phyloP scores from a whole-genome alignment of 768 basidiomycete genomes.

The Gautieria morchelliformis region DNA sequence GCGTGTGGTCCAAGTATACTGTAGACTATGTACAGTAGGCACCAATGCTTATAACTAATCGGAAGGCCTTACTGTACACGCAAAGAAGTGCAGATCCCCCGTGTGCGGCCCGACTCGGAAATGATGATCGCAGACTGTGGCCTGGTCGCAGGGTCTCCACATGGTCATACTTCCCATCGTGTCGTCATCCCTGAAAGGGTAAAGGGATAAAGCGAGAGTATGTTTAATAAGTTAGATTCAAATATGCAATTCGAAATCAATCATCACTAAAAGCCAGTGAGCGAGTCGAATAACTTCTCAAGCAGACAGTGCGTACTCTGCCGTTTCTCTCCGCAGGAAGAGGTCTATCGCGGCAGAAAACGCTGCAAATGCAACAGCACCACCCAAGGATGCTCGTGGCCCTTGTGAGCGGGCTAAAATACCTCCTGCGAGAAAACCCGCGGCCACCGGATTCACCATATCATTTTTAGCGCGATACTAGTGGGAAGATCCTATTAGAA shows the following conservation, averaged over 20 bases:
- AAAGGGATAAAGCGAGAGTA: not conserved
- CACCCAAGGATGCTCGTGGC: slow-evolving; percentile 76
- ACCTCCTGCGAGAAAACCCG: slow-evolving; percentile 84
- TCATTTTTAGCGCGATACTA: slow-evolving; percentile 97
- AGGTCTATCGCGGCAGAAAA: slow-evolving; percentile 89
- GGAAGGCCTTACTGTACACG: too few relatives aligned
- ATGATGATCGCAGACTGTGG: too few relatives aligned
- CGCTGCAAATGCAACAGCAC: slow-evolving; percentile 85
- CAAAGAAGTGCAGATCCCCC: too few relatives aligned
- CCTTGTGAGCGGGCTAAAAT: slow-evolving; percentile 83
- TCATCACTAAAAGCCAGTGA: not conserved
- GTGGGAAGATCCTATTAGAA: not conserved
- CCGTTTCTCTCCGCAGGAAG: slow-evolving; percentile 70
- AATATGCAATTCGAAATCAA: not conserved
- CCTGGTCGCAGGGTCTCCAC: too few relatives aligned
- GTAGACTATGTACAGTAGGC: too few relatives aligned
- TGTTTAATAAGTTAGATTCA: not conserved
- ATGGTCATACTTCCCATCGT: too few relatives aligned
- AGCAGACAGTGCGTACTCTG: slow-evolving; percentile 48
- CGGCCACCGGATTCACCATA: slow-evolving; percentile 80
- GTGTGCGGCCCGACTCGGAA: too few relatives aligned
- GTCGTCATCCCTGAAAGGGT: too few relatives aligned
- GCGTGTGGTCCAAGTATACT: too few relatives aligned
- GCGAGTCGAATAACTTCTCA: not conserved
- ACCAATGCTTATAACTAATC: too few relatives aligned